Evolutionary conservation across 2,329 filamentous ascomycete species (phyloP).

Genomic region (Penicillium digitatum): DNA sequence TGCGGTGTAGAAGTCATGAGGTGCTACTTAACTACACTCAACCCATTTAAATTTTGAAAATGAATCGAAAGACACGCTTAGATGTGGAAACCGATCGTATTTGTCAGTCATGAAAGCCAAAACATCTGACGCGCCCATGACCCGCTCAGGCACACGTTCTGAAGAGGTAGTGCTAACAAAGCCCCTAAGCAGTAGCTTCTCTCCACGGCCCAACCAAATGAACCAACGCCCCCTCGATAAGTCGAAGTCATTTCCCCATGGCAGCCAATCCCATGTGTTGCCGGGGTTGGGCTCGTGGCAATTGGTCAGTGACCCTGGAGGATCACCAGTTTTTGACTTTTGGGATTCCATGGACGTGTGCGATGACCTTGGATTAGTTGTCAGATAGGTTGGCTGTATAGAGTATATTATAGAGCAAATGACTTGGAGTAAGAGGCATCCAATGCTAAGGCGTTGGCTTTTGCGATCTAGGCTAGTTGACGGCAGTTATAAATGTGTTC

Average conservation of each 20-base stretch:
- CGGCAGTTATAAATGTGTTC: neutral
- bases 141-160: slow-evolving; percentile 16
- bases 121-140: slow-evolving; percentile 23
- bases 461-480: neutral
- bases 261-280: slow-evolving; percentile 18
- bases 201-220: slow-evolving; percentile 27
- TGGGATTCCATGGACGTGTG: neutral
- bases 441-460: neutral
- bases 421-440: neutral
- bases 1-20: neutral
- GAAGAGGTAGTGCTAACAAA: slow-evolving; percentile 3
- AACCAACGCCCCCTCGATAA: slow-evolving; percentile 20
- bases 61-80: neutral
- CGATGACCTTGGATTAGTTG: neutral
- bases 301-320: slow-evolving; percentile 20
- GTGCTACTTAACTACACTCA: neutral
- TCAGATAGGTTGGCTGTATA: neutral
- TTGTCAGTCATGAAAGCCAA: neutral
- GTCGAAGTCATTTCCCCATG: slow-evolving; percentile 17
- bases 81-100: neutral
- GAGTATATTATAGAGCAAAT: neutral
- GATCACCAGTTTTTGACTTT: slow-evolving; percentile 24
- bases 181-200: slow-evolving; percentile 11
- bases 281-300: slow-evolving; percentile 7
- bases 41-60: neutral